phyloP scores from a whole-genome alignment of 805 yeast genomes.

The Pichia exigua region DNA sequence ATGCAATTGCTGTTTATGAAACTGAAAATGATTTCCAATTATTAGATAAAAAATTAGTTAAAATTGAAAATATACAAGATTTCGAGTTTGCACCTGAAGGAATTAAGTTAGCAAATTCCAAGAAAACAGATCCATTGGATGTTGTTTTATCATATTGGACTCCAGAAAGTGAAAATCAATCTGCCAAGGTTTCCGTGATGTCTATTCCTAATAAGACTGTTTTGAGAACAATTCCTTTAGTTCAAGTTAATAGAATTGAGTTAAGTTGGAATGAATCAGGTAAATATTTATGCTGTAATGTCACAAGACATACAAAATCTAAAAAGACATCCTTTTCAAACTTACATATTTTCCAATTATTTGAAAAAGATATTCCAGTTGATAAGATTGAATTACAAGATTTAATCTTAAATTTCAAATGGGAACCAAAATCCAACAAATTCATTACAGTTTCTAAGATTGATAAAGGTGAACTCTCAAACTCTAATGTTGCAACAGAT shows the following conservation, averaged over 20 bases:
- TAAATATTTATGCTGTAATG: constrained; percentile 81
- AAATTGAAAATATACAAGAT: constrained; percentile 77
- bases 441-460: constrained; percentile 69
- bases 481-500: constrained; percentile 54
- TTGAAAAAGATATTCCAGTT: constrained; percentile 88
- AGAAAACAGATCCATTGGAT: constrained; percentile 43
- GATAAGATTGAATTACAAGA: constrained; percentile 92
- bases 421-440: constrained; percentile 93
- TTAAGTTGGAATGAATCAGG: constrained; percentile 92
- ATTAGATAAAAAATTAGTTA: constrained; percentile 77
- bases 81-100: constrained; percentile 94
- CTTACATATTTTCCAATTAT: constrained; percentile 81
- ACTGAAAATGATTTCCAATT: constrained; percentile 62
- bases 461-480: constrained; percentile 31
- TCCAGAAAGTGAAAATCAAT: constrained; percentile 83
- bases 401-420: constrained; percentile 76
- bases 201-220: constrained; percentile 78
- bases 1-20: constrained; percentile 86
- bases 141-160: constrained; percentile 90
- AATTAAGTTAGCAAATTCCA: constrained; percentile 52
- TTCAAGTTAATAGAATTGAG: constrained; percentile 87
- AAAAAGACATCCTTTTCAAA: constrained; percentile 87
- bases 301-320: constrained; percentile 94
- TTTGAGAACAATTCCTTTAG: constrained; percentile 83
- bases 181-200: constrained; percentile 89